Percentiles rank a stretch among this genome's conserved stretches.
Conservation (phyloP, 495 filamentous ascomycete species). For the Neurospora intermedia region DNA sequence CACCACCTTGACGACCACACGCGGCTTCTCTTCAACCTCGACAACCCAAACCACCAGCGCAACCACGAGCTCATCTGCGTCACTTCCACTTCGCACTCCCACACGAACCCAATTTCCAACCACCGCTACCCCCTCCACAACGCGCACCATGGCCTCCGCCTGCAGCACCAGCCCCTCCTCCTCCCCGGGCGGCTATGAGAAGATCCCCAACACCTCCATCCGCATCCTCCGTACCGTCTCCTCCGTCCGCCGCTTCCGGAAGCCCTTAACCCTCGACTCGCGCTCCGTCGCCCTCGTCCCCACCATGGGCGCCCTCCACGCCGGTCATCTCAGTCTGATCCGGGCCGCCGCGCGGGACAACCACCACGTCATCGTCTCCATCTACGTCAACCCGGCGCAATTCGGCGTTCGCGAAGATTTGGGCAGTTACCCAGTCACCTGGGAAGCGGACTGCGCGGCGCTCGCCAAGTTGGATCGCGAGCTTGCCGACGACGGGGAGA, state of each 20-base stretch:
- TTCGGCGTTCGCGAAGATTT: slow-evolving; percentile 89
- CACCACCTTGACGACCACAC: slow-evolving; percentile 17
- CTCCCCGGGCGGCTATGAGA: slow-evolving; percentile 18
- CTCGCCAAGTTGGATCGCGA: slow-evolving; percentile 60
- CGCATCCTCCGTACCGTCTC: slow-evolving; percentile 66
- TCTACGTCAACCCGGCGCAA: slow-evolving; percentile 95
- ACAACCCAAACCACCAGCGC: not conserved
- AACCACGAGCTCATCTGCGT: not conserved
- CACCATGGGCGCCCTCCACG: slow-evolving; percentile 93
- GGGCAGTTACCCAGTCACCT: slow-evolving; percentile 79
- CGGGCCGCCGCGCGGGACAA: slow-evolving; percentile 78
- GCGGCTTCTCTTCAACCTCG: slow-evolving; percentile 12
- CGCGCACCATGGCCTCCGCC: slow-evolving; percentile 24
- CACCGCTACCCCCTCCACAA: not conserved
- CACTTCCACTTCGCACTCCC: not conserved
- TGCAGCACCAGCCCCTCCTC: not conserved
- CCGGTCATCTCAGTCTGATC: slow-evolving; percentile 80
- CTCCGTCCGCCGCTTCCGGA: slow-evolving; percentile 60
- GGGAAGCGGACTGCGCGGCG: slow-evolving; percentile 59
- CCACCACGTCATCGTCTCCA: slow-evolving; percentile 72
- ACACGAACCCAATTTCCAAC: not conserved
- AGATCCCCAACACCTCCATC: slow-evolving; percentile 45
- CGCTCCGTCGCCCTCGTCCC: slow-evolving; percentile 80
- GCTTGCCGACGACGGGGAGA: slow-evolving; percentile 44
- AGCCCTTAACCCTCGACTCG: slow-evolving; percentile 52